Evolutionary conservation across 331 rosid genomes (phyloP).

Genomic region (Spiraea crenata): DNA sequence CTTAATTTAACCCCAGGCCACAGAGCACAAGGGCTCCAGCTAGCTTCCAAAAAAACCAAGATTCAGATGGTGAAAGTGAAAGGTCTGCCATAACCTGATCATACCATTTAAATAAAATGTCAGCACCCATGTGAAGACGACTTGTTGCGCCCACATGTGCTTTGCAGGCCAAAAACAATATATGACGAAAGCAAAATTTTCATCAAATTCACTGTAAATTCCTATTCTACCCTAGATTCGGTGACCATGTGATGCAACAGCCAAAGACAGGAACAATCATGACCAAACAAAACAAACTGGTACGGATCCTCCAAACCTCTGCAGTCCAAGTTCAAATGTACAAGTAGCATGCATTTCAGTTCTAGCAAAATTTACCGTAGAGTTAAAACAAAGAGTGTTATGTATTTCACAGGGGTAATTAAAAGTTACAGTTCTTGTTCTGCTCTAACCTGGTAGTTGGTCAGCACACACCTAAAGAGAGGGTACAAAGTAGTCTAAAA

Average conservation of each 20-base stretch:
- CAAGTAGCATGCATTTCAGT: background rate
- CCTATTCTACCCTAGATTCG: constrained; percentile 20
- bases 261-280: constrained; percentile 14
- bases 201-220: constrained; percentile 7
- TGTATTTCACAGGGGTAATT: constrained; percentile 19
- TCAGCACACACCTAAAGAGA: constrained; percentile 44
- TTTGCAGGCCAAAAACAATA: constrained; percentile 22
- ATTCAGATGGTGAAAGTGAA: constrained; percentile 27
- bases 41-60: constrained; percentile 12
- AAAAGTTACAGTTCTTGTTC: constrained; percentile 37
- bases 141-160: constrained; percentile 37
- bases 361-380: background rate
- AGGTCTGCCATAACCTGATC: constrained; percentile 13
- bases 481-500: constrained; percentile 30
- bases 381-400: constrained; percentile 4
- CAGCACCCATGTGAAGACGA: constrained; percentile 44
- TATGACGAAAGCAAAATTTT: constrained; percentile 32
- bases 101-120: constrained; percentile 20
- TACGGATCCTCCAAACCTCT: background rate
- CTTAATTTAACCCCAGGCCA: background rate
- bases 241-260: constrained; percentile 21
- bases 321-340: constrained; percentile 8
- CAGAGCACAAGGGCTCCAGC: constrained; percentile 11
- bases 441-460: constrained; percentile 39
- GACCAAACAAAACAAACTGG: background rate